These are phyloP conservation scores for Ceratocystis ficicola DNA, from an alignment of 2,329 filamentous ascomycete genomes.

Conservation along the genomic window DNA sequence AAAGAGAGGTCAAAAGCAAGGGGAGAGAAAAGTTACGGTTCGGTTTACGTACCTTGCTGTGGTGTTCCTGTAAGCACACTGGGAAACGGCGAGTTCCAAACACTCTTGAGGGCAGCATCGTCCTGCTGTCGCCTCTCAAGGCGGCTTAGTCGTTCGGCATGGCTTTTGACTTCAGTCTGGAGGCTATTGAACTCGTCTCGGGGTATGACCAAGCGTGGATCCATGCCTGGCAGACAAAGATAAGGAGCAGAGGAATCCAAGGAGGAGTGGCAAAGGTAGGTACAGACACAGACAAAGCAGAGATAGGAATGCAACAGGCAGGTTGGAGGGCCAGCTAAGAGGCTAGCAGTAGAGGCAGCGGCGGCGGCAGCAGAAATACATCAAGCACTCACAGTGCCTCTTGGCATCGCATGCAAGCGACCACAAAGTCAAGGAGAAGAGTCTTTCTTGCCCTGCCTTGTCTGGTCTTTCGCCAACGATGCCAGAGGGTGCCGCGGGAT, in stretches of 20 bases:
- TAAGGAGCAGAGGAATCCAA: background rate
- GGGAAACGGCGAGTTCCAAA: slow-evolving; percentile 93
- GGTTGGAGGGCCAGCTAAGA: background rate
- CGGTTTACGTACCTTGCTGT: slow-evolving; percentile 55
- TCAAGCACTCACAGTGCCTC: slow-evolving; percentile 15
- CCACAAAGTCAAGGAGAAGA: slow-evolving; percentile 16
- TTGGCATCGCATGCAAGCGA: slow-evolving; percentile 21
- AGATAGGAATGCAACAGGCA: background rate
- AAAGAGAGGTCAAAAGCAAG: background rate
- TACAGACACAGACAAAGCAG: background rate
- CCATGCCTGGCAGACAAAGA: slow-evolving; percentile 39
- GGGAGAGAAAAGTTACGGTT: background rate
- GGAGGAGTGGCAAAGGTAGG: background rate
- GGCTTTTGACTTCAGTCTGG: slow-evolving; percentile 59
- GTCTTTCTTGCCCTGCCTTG: slow-evolving; percentile 4
- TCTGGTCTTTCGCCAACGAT: slow-evolving; percentile 15
- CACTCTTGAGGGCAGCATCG: slow-evolving; percentile 61
- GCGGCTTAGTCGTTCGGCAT: slow-evolving; percentile 49
- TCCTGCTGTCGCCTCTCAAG: slow-evolving; percentile 57
- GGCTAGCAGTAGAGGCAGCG: background rate
- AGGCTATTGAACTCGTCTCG: slow-evolving; percentile 56
- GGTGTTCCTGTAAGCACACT: slow-evolving; percentile 69
- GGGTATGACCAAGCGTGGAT: slow-evolving; percentile 47
- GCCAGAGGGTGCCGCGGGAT: slow-evolving; percentile 12
- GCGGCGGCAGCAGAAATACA: background rate